Percentiles rank a stretch among this genome's conserved stretches.
These are phyloP conservation scores for Viola odorata DNA, from an alignment of 345 rosid genomes.

Conservation along the genomic window DNA sequence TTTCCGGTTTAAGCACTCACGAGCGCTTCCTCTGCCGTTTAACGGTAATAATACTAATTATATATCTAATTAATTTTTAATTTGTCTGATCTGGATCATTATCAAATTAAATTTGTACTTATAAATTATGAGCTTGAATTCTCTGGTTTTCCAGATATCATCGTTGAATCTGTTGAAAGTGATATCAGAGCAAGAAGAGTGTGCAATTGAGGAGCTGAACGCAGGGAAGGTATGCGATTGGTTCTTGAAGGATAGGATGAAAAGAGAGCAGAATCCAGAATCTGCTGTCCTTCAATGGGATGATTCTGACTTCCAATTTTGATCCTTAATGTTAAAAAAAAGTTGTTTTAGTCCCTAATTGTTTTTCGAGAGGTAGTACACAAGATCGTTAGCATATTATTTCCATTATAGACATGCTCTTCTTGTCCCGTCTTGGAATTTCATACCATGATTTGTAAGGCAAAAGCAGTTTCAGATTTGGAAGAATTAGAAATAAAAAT, in stretches of 20 bases:
- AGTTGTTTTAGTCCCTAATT: neutral
- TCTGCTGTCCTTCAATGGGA: slow-evolving; percentile 95
- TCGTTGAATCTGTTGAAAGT: slow-evolving; percentile 76
- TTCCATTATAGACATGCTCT: too few species aligned
- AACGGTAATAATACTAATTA: slow-evolving; percentile 39
- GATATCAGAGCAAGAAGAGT: slow-evolving; percentile 75
- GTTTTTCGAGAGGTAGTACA: neutral
- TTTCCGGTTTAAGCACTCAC: slow-evolving; percentile 71
- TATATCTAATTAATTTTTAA: too few species aligned
- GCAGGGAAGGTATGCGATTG: slow-evolving; percentile 85
- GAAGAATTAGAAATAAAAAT: too few species aligned
- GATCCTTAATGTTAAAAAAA: neutral
- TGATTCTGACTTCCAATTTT: slow-evolving; percentile 59
- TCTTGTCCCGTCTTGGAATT: too few species aligned
- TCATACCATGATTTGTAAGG: too few species aligned
- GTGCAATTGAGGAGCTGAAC: slow-evolving; percentile 74
- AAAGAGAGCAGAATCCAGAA: slow-evolving; percentile 57
- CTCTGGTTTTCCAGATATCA: slow-evolving; percentile 47
- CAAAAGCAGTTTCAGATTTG: too few species aligned
- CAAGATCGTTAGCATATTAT: too few species aligned
- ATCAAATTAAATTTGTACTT: too few species aligned
- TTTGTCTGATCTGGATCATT: too few species aligned
- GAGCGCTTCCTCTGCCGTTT: slow-evolving; percentile 81
- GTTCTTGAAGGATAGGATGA: slow-evolving; percentile 76
- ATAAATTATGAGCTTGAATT: too few species aligned